These are phyloP conservation scores for Sclerospora graminicola DNA, from an alignment of 352 stramenopile species.

Conservation along the genomic window DNA sequence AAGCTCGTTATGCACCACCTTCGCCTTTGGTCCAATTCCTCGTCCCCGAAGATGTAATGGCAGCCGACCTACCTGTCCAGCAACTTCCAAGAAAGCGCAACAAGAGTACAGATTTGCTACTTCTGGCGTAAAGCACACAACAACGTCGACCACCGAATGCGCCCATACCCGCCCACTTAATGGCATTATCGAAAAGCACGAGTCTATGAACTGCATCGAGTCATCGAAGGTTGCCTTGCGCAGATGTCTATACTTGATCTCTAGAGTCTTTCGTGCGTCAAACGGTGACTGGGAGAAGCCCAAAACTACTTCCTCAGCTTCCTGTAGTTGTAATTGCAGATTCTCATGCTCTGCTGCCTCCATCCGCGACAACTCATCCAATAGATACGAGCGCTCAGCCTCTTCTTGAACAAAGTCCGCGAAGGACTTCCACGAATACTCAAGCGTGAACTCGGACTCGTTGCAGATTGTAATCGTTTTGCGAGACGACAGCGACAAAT, in stretches of 20 bases:
- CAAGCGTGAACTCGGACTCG: slow-evolving; percentile 84
- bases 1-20: slow-evolving; percentile 89
- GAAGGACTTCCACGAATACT: slow-evolving; percentile 91
- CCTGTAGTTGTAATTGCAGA: slow-evolving; percentile 39
- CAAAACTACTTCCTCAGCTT: slow-evolving; percentile 10
- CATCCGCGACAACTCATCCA: slow-evolving; percentile 78
- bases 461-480: slow-evolving; percentile 91
- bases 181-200: slow-evolving; percentile 87
- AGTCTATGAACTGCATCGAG: slow-evolving; percentile 90
- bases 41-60: slow-evolving; percentile 83
- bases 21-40: slow-evolving; percentile 89
- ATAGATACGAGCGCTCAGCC: slow-evolving; percentile 64
- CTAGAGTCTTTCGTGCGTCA: slow-evolving; percentile 48
- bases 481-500: slow-evolving; percentile 87
- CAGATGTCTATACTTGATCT: slow-evolving; percentile 89
- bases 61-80: slow-evolving; percentile 81
- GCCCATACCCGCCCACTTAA: slow-evolving; percentile 87
- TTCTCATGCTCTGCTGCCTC: slow-evolving; percentile 62
- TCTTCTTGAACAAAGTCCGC: slow-evolving; percentile 59
- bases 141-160: slow-evolving; percentile 86
- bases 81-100: slow-evolving; percentile 83
- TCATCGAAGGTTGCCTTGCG: slow-evolving; percentile 85
- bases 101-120: slow-evolving; percentile 77
- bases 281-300: slow-evolving; percentile 38
- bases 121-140: slow-evolving; percentile 82